phyloP scores from a whole-genome alignment of 805 yeast species.

The Saturnispora serradocipensis region DNA sequence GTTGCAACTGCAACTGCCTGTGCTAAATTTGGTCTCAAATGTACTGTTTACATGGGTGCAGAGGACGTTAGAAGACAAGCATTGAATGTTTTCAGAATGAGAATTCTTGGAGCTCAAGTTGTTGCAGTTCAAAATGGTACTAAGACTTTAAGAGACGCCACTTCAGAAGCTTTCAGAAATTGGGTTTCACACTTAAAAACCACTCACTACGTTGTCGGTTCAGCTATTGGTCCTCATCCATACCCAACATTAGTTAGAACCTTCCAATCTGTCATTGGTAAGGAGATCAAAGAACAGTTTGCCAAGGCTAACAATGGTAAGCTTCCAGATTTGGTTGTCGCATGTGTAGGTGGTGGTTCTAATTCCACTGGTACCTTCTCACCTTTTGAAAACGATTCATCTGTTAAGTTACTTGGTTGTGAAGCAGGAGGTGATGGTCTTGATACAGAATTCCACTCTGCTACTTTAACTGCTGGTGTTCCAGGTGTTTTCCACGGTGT shows the following conservation, averaged over 20 bases:
- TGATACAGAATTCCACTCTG: constrained; percentile 83
- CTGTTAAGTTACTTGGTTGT: constrained; percentile 80
- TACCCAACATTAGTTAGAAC: constrained; percentile 97
- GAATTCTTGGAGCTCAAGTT: constrained; percentile 91
- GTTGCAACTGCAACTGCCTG: constrained; percentile 90
- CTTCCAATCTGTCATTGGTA: constrained; percentile 95
- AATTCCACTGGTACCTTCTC: constrained; percentile 94
- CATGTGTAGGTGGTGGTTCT: constrained; percentile 99
- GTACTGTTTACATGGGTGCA: constrained; percentile 97
- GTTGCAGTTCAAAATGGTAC: constrained; percentile 93
- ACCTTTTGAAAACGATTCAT: constrained; percentile 76
- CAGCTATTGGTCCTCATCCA: constrained; percentile 99
- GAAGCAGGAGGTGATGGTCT: constrained; percentile 99
- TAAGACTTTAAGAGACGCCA: constrained; percentile 92
- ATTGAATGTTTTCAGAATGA: constrained; percentile 93
- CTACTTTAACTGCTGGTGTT: constrained; percentile 87
- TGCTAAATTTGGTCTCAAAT: constrained; percentile 86
- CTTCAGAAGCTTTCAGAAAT: constrained; percentile 89
- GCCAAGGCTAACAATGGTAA: constrained; percentile 67
- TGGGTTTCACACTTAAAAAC: constrained; percentile 86
- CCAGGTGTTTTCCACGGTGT: constrained; percentile 99
- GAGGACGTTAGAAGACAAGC: constrained; percentile 99
- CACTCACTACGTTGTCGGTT: constrained; percentile 94
- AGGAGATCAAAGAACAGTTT: constrained; percentile 89
- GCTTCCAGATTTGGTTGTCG: constrained; percentile 89